Evolutionary conservation across 1,284 basidiomycete genomes (phyloP).

Genomic region (Mycocalia duriaeana): DNA sequence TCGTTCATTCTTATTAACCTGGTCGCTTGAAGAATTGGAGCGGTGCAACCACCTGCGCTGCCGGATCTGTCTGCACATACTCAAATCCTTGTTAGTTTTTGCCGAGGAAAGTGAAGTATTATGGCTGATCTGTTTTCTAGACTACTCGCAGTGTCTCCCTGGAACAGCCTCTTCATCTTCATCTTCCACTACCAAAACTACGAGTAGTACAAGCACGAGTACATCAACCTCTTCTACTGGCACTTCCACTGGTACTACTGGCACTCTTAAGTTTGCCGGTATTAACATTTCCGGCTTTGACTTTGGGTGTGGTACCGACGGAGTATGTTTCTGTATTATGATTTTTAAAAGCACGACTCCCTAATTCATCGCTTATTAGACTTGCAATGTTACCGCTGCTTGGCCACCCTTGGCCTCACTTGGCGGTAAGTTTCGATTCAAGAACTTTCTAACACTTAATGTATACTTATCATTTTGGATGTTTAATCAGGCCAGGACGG

Average conservation of each 20-base stretch:
- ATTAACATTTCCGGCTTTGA: conserved; percentile 37
- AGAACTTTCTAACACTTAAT: conserved; percentile 44
- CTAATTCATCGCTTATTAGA: conserved; percentile 10
- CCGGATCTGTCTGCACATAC: conserved; percentile 17
- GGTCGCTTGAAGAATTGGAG: conserved; percentile 24
- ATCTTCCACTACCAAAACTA: too few relatives aligned
- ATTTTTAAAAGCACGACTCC: background rate
- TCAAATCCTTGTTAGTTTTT: conserved; percentile 15
- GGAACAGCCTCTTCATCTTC: conserved; percentile 12
- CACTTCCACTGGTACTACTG: conserved; percentile 5
- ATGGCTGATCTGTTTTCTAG: conserved; percentile 12
- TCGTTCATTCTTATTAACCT: background rate
- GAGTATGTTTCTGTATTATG: conserved; percentile 6
- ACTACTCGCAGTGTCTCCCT: conserved; percentile 21
- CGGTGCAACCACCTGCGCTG: conserved; percentile 17
- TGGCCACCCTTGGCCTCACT: conserved; percentile 37
- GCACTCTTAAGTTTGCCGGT: conserved; percentile 35
- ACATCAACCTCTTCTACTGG: conserved; percentile 12
- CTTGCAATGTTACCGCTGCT: conserved; percentile 40
- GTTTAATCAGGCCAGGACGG: background rate
- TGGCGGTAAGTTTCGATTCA: conserved; percentile 37
- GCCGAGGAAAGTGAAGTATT: conserved; percentile 17
- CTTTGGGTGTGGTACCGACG: too few relatives aligned
- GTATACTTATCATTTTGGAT: conserved; percentile 27
- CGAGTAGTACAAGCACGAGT: too few relatives aligned